Base-by-base conservation (phyloP, 306 rosid species). In the Quercus agrifolia region DNA sequence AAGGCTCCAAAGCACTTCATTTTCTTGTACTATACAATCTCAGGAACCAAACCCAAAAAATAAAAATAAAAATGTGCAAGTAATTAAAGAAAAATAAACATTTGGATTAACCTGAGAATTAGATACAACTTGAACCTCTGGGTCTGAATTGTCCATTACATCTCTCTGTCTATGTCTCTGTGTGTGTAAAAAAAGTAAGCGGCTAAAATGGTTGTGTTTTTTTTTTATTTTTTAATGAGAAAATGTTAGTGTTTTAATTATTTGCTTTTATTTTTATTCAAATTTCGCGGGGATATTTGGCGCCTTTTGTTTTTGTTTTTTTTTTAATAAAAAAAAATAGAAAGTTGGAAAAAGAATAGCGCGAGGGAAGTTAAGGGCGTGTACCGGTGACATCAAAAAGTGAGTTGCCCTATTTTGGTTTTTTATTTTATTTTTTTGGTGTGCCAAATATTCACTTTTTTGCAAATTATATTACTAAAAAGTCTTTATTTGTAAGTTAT, bases 61-160 rank as follows among this genome's bases (percentile, higher is more conserved):
- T 27, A 14, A 28, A 23, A 54, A 2, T 5, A 41, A 6, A 5
- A n/a, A 75, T 52, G 18, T 1, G 44, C 20, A 61, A 62, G 11
- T 20, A 56, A 28, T 2, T 21, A 8, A 23, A 12, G 5, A 67
- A 20, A 25, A 51, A 7, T 13, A 25, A 76, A 54, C 73, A 78
- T 58, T 23, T 55, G 27, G 70, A 56, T 8, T 8, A 41, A 92
- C 94, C 92, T 90, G 86, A 28, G 85, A 86, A 83, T 86, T 68
- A 12, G 83, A 19, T 3, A n/a, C 14, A 68, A 56, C 51, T 21
- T 61, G 56, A 75, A 78, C 27, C 55, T 0, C 74, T 63, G 66
- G 71, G 74, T 62, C 70, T 59, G 82, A 74, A 74, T 67, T 67
- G 23, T 89, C 90, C 91, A 85, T 88, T 21, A 3, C 74, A 71